phyloP scores from a whole-genome alignment of 2,329 filamentous ascomycete species.

The Aspergillus amoenus region DNA sequence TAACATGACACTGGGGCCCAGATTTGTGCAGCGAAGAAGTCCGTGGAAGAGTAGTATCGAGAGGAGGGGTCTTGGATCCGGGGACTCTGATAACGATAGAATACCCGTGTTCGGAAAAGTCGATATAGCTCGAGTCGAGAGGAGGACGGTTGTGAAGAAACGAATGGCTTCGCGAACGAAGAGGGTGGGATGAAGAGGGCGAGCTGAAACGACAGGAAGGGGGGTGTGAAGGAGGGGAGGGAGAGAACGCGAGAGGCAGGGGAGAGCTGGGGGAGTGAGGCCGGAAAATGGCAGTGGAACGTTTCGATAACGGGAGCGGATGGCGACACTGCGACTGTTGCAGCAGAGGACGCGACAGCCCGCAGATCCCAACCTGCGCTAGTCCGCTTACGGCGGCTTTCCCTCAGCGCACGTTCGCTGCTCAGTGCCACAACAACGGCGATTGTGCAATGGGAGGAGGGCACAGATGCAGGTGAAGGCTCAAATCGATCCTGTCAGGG shows the following conservation, averaged over 20 bases:
- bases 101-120: neutral
- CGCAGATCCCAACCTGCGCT: conserved; percentile 13
- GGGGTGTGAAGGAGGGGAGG: neutral
- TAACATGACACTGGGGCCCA: conserved; percentile 30
- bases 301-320: conserved; percentile 22
- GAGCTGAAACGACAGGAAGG: conserved; percentile 15
- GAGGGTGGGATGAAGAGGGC: conserved; percentile 15
- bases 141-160: neutral
- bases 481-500: neutral
- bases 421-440: neutral
- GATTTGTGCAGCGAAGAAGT: neutral
- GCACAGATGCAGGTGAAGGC: neutral
- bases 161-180: conserved; percentile 16
- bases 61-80: neutral
- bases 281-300: conserved; percentile 10
- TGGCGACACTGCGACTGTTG: conserved; percentile 11
- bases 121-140: neutral
- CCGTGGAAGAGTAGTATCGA: neutral
- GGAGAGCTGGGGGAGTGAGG: conserved; percentile 1
- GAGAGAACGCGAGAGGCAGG: neutral
- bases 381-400: conserved; percentile 1
- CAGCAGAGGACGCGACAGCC: conserved; percentile 19
- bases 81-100: conserved; percentile 7
- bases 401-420: neutral
- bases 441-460: neutral